These are phyloP conservation scores for Chaetomium tenue DNA, from an alignment of 495 filamentous ascomycete genomes.

Conservation along the genomic window DNA sequence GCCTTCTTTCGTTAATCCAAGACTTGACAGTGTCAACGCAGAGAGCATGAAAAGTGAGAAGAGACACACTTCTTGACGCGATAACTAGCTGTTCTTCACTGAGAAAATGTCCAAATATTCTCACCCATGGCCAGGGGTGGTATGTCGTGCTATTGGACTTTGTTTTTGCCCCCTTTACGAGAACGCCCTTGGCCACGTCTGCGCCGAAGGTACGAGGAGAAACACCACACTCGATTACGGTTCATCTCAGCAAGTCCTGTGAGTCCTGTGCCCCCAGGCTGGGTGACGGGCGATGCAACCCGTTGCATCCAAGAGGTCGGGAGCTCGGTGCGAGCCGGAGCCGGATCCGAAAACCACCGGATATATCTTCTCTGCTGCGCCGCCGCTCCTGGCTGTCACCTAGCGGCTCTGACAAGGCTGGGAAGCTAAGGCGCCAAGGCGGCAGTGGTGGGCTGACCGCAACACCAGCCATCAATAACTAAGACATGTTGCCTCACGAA, in stretches of 20 bases:
- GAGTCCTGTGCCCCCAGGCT: neutral
- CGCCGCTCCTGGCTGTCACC: neutral
- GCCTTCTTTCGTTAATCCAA: too few relatives aligned
- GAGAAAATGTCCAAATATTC: too few relatives aligned
- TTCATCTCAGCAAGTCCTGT: neutral
- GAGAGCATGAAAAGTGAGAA: too few relatives aligned
- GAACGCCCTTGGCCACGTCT: too few relatives aligned
- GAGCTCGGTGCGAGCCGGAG: neutral
- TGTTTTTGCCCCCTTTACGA: too few relatives aligned
- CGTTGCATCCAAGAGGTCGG: neutral
- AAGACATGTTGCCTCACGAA: neutral
- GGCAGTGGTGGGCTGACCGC: neutral
- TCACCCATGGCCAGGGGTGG: too few relatives aligned
- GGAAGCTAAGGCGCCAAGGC: neutral
- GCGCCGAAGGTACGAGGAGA: too few relatives aligned
- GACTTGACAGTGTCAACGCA: too few relatives aligned
- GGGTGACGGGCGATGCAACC: neutral
- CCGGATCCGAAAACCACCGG: neutral
- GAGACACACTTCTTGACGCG: too few relatives aligned
- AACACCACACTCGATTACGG: too few relatives aligned
- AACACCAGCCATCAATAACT: neutral
- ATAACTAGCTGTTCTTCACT: too few relatives aligned
- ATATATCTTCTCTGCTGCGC: neutral
- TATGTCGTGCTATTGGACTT: too few relatives aligned
- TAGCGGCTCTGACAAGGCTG: neutral